These are phyloP conservation scores for Globisporangium polare DNA, from an alignment of 352 stramenopile genomes.

Conservation along the genomic window DNA sequence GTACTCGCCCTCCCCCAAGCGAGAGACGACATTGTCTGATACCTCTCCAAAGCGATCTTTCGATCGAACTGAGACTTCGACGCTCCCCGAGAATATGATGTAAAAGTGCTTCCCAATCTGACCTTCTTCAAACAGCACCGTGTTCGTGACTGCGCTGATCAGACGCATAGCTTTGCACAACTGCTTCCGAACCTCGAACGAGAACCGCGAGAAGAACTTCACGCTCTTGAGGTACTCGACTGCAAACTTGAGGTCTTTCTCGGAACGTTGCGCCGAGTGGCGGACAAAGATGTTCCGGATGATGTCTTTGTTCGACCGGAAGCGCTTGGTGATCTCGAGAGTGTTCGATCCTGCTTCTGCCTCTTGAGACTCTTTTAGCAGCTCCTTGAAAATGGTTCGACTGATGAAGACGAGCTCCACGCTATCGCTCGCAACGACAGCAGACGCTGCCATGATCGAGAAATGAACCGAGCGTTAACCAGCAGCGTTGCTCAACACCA, in stretches of 20 bases:
- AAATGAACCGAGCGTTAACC: background rate
- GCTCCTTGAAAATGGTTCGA: constrained; percentile 55
- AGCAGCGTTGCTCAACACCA: background rate
- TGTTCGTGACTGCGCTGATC: constrained; percentile 76
- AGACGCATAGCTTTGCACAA: constrained; percentile 80
- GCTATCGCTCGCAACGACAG: constrained; percentile 39
- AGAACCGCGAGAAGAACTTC: constrained; percentile 86
- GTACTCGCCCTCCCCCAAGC: constrained; percentile 65
- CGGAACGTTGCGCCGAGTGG: constrained; percentile 53
- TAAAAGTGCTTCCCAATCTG: constrained; percentile 79
- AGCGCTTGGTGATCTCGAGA: constrained; percentile 72
- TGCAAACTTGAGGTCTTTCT: constrained; percentile 83
- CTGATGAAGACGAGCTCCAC: constrained; percentile 73
- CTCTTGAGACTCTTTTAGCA: constrained; percentile 62
- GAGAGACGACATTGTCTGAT: constrained; percentile 61
- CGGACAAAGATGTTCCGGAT: constrained; percentile 84
- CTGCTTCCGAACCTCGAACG: constrained; percentile 83
- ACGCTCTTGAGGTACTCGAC: constrained; percentile 85
- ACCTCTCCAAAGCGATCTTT: constrained; percentile 76
- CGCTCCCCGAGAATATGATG: constrained; percentile 74
- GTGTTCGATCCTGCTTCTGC: constrained; percentile 28
- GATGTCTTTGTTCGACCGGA: constrained; percentile 85
- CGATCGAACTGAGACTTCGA: constrained; percentile 62
- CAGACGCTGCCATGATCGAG: constrained; percentile 36
- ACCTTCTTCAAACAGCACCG: constrained; percentile 75